These are phyloP conservation scores for Aspergillus sclerotiicarbonarius DNA, from an alignment of 495 filamentous ascomycete species.

Conservation along the genomic window DNA sequence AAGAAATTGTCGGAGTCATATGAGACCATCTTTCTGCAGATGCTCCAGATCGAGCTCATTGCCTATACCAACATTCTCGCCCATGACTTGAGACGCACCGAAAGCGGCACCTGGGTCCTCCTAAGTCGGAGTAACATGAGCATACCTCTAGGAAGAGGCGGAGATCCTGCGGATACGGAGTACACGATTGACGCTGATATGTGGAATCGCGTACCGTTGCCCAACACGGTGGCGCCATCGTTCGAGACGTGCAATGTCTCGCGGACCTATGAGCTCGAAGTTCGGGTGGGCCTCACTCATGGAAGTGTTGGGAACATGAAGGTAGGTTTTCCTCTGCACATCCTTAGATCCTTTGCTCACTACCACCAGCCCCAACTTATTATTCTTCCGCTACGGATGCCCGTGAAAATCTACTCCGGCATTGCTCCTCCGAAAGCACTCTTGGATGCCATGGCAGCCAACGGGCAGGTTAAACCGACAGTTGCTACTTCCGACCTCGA, in stretches of 20 bases:
- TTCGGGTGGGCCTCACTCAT: constrained; percentile 71
- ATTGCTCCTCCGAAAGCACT: constrained; percentile 78
- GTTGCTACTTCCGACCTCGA: constrained; percentile 24
- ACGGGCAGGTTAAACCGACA: constrained; percentile 27
- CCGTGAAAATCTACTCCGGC: constrained; percentile 83
- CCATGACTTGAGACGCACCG: constrained; percentile 63
- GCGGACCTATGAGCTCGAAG: constrained; percentile 77
- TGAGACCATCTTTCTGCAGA: constrained; percentile 68
- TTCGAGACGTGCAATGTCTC: constrained; percentile 89
- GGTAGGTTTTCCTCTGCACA: constrained; percentile 35
- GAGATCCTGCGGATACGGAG: constrained; percentile 63
- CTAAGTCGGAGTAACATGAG: constrained; percentile 63
- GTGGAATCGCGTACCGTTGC: constrained; percentile 69
- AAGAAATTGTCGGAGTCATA: constrained; percentile 65
- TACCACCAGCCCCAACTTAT: constrained; percentile 60
- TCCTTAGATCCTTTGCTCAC: constrained; percentile 12
- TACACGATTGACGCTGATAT: constrained; percentile 60
- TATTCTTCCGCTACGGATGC: constrained; percentile 73
- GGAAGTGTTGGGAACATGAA: constrained; percentile 48
- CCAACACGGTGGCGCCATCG: constrained; percentile 78
- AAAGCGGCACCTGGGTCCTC: constrained; percentile 67
- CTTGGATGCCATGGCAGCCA: constrained; percentile 61
- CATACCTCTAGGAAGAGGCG: constrained; percentile 57
- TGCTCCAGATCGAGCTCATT: constrained; percentile 76
- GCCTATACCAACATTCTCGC: constrained; percentile 76